A percentile compares a stretch with the other conserved stretches of the same genome.
These are phyloP conservation scores for Copromyces sp. DNA, from an alignment of 495 filamentous ascomycete species.

Conservation along the genomic window DNA sequence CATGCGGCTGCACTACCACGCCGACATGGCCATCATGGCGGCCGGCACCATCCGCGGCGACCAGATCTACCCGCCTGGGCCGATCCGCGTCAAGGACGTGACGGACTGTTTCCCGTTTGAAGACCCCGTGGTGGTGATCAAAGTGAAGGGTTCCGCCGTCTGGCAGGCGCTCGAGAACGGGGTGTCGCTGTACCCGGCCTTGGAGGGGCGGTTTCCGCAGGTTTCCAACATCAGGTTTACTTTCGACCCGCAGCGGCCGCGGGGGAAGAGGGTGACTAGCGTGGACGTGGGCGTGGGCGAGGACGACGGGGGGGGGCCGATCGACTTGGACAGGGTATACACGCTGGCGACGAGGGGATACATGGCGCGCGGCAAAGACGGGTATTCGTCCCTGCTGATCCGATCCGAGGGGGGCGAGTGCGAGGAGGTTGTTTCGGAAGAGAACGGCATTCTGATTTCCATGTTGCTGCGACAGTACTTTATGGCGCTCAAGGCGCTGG, in stretches of 20 bases:
- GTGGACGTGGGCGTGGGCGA: constrained; percentile 39
- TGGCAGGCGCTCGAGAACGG: constrained; percentile 73
- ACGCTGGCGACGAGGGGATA: constrained; percentile 68
- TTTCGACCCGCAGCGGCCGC: constrained; percentile 50
- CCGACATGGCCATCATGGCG: constrained; percentile 78
- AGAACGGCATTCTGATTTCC: constrained; percentile 75
- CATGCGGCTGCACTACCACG: constrained; percentile 69
- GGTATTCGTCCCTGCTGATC: constrained; percentile 62
- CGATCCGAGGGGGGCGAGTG: constrained; percentile 59
- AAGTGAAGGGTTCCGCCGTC: constrained; percentile 54
- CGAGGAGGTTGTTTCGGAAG: constrained; percentile 69
- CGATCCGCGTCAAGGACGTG: constrained; percentile 67
- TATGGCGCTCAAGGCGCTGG: constrained; percentile 67
- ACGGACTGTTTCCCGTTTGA: constrained; percentile 82
- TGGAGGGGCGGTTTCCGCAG: constrained; percentile 75
- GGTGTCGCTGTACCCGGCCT: constrained; percentile 65
- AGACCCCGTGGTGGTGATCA: constrained; percentile 74
- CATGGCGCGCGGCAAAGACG: constrained; percentile 79
- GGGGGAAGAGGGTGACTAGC: constrained; percentile 51
- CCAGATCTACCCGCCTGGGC: constrained; percentile 74
- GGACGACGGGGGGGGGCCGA: constrained; percentile 35
- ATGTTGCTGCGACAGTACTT: constrained; percentile 85
- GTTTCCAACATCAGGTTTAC: constrained; percentile 69
- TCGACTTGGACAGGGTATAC: constrained; percentile 53
- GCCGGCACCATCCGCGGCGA: constrained; percentile 80